phyloP scores from a whole-genome alignment of 441 rosid genomes.

The Kokia cookei region DNA sequence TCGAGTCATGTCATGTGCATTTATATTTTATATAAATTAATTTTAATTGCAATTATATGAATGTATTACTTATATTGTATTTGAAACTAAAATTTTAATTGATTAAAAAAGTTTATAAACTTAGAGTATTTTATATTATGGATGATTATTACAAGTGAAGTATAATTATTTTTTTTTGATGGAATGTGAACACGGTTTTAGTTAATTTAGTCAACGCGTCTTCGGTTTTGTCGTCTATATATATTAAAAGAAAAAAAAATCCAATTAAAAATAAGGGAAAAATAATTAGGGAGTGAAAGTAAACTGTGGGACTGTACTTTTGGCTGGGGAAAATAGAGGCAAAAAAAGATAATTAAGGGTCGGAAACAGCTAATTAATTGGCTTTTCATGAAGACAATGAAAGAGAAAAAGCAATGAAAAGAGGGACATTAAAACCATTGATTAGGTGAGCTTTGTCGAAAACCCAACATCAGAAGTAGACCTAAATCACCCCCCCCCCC shows the following conservation, averaged over 20 bases:
- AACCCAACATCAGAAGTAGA: conserved; percentile 27
- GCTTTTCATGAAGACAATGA: conserved; percentile 9
- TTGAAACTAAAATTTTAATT: no score
- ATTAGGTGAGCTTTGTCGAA: conserved; percentile 20
- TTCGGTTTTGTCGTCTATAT: not conserved
- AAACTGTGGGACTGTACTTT: not conserved
- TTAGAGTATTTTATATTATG: not conserved
- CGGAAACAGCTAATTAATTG: conserved; percentile 16
- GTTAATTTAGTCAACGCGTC: conserved; percentile 3
- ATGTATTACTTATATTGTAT: no score
- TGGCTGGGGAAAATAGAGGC: conserved; percentile 1
- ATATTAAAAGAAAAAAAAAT: not conserved
- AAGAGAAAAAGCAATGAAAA: not conserved
- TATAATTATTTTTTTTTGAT: not conserved
- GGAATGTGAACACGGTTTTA: conserved; percentile 20
- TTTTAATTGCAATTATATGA: no score
- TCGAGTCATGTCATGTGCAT: not conserved
- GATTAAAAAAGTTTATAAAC: no score
- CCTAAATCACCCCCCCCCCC: conserved; percentile 17
- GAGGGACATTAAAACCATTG: conserved; percentile 32
- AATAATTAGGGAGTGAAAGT: not conserved
- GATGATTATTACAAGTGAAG: not conserved
- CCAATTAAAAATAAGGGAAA: not conserved
- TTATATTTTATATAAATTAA: no score
- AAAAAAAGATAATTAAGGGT: conserved; percentile 1